These are phyloP conservation scores for Macrophomina tecta DNA, from an alignment of 2,329 filamentous ascomycete species.

Conservation along the genomic window DNA sequence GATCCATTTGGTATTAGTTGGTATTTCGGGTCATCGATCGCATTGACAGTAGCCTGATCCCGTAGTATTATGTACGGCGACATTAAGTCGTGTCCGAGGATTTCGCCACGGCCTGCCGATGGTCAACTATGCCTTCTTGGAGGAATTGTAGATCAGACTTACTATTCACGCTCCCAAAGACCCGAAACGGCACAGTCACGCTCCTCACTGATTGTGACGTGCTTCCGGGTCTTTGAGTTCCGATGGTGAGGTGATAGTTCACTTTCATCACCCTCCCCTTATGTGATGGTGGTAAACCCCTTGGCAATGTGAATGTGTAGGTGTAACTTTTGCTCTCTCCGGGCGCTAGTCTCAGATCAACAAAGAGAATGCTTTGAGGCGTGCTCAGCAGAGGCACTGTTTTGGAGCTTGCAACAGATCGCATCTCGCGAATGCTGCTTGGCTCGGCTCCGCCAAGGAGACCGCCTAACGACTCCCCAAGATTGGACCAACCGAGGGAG, in stretches of 20 bases:
- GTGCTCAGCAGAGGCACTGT: slow-evolving; percentile 92
- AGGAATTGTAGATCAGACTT: slow-evolving; percentile 30
- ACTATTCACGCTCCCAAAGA: slow-evolving; percentile 89
- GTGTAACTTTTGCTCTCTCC: slow-evolving; percentile 88
- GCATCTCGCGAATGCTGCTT: slow-evolving; percentile 95
- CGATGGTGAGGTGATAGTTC: slow-evolving; percentile 86
- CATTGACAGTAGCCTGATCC: slow-evolving; percentile 71
- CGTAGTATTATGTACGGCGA: slow-evolving; percentile 87
- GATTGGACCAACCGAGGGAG: slow-evolving; percentile 83
- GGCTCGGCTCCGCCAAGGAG: slow-evolving; percentile 85
- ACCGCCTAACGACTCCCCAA: slow-evolving; percentile 87
- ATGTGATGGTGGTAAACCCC: slow-evolving; percentile 88
- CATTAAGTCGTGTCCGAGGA: slow-evolving; percentile 93
- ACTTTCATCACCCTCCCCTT: slow-evolving; percentile 94
- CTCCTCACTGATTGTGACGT: slow-evolving; percentile 78
- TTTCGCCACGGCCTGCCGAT: slow-evolving; percentile 71
- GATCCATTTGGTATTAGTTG: slow-evolving; percentile 16
- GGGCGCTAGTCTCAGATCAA: slow-evolving; percentile 84
- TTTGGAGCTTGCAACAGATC: slow-evolving; percentile 82
- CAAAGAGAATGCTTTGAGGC: slow-evolving; percentile 93
- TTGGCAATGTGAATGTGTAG: slow-evolving; percentile 84
- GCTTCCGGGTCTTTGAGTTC: slow-evolving; percentile 84
- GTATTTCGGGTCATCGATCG: slow-evolving; percentile 48
- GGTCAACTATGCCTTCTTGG: slow-evolving; percentile 33
- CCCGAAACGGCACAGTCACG: slow-evolving; percentile 91